These are phyloP conservation scores for Penicillium sclerotiorum DNA, from an alignment of 2,329 filamentous ascomycete species.

Conservation along the genomic window DNA sequence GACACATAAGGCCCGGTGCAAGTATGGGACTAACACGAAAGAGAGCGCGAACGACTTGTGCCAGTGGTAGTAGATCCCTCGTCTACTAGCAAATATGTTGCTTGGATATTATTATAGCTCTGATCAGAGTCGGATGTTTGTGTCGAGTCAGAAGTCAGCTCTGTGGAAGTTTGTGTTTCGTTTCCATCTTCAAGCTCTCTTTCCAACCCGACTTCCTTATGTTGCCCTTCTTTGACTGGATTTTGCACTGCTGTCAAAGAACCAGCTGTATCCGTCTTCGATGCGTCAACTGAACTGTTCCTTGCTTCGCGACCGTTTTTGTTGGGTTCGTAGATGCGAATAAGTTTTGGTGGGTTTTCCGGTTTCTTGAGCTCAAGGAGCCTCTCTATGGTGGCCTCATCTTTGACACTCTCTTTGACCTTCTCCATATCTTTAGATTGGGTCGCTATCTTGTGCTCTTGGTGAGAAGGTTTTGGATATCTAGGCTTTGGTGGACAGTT, in stretches of 20 bases:
- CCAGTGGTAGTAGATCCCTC: not conserved
- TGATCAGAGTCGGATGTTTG: not conserved
- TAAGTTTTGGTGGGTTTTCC: slow-evolving; percentile 1
- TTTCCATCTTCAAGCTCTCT: not conserved
- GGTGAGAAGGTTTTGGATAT: not conserved
- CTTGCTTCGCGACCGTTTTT: not conserved
- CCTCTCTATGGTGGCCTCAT: not conserved
- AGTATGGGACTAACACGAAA: not conserved
- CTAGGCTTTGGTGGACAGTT: not conserved
- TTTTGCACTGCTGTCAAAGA: not conserved
- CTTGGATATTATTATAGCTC: not conserved
- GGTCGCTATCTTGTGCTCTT: not conserved
- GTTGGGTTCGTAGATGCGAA: slow-evolving; percentile 1
- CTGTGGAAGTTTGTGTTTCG: not conserved
- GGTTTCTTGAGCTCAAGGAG: not conserved
- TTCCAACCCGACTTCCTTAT: too few species aligned
- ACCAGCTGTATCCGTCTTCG: too few species aligned
- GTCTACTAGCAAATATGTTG: not conserved
- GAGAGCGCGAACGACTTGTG: not conserved
- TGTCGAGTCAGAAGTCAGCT: not conserved
- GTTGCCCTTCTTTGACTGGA: not conserved
- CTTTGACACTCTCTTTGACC: not conserved
- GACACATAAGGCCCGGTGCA: not conserved
- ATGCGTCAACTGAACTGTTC: too few species aligned
- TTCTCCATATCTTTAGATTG: not conserved